phyloP scores from a whole-genome alignment of 2,329 filamentous ascomycete species.

The Botrytis fragariae region DNA sequence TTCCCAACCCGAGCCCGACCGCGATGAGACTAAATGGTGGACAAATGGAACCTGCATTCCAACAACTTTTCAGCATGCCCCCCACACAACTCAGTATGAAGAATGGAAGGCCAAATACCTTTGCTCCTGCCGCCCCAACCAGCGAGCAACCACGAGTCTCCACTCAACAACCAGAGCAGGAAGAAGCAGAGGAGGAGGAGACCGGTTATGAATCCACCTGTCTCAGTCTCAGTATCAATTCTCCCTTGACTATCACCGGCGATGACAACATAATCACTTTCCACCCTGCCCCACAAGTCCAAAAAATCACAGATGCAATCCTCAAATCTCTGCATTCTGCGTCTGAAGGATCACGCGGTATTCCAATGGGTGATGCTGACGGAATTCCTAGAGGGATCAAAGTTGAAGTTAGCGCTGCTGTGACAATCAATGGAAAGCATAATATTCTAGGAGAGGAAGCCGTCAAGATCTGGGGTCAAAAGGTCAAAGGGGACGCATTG shows the following conservation, averaged over 20 bases:
- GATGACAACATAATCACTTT: slow-evolving; percentile 48
- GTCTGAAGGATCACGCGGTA: slow-evolving; percentile 42
- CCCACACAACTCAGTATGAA: not conserved
- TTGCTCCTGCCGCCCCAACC: slow-evolving; percentile 45
- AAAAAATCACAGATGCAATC: slow-evolving; percentile 45
- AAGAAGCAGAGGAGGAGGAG: slow-evolving; percentile 62
- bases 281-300: slow-evolving; percentile 43
- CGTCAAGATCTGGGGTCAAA: not conserved
- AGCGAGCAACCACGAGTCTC: slow-evolving; percentile 87
- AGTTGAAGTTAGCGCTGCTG: slow-evolving; percentile 47
- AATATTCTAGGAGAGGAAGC: slow-evolving; percentile 45
- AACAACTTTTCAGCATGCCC: not conserved
- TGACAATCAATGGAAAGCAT: slow-evolving; percentile 45
- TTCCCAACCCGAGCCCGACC: not conserved
- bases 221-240: slow-evolving; percentile 46
- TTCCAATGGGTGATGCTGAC: slow-evolving; percentile 49
- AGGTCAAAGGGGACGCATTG: not conserved
- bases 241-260: slow-evolving; percentile 47
- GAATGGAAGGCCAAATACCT: not conserved
- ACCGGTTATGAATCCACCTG: slow-evolving; percentile 41
- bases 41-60: not conserved
- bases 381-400: slow-evolving; percentile 44
- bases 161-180: slow-evolving; percentile 66
- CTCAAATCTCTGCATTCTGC: slow-evolving; percentile 46
- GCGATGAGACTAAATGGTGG: not conserved